These are phyloP conservation scores for Alternaria viburni DNA, from an alignment of 2,329 filamentous ascomycete species.

Conservation along the genomic window DNA sequence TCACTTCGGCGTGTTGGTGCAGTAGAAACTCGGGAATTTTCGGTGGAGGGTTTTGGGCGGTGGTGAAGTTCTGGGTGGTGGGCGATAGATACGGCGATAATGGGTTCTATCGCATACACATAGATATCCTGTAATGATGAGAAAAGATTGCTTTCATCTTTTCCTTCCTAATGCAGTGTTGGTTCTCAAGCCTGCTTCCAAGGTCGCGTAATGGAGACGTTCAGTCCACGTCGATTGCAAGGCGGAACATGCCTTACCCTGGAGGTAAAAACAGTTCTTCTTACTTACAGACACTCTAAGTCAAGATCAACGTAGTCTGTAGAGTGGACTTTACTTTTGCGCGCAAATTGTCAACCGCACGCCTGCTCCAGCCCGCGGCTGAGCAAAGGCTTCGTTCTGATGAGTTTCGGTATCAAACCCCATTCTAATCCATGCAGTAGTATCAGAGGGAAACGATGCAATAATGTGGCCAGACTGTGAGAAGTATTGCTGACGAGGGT, in stretches of 20 bases:
- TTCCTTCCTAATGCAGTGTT: neutral
- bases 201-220: neutral
- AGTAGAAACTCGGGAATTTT: conserved; percentile 19
- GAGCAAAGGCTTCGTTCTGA: neutral
- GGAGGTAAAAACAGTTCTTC: neutral
- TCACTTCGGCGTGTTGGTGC: conserved; percentile 20
- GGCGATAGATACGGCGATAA: neutral
- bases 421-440: neutral
- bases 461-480: neutral
- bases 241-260: neutral
- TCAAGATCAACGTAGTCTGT: neutral
- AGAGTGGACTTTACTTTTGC: neutral
- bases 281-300: neutral
- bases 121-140: neutral
- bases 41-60: conserved; percentile 1
- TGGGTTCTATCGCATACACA: neutral
- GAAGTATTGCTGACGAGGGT: neutral
- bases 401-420: neutral
- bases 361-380: neutral
- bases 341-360: neutral
- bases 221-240: neutral
- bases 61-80: neutral
- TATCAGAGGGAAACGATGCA: neutral
- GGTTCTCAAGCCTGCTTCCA: neutral
- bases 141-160: neutral